A percentile compares a stretch with the other conserved stretches of the same genome.
These are phyloP conservation scores for Ascochyta clinopodiicola DNA, from an alignment of 2,329 filamentous ascomycete species.

Conservation along the genomic window DNA sequence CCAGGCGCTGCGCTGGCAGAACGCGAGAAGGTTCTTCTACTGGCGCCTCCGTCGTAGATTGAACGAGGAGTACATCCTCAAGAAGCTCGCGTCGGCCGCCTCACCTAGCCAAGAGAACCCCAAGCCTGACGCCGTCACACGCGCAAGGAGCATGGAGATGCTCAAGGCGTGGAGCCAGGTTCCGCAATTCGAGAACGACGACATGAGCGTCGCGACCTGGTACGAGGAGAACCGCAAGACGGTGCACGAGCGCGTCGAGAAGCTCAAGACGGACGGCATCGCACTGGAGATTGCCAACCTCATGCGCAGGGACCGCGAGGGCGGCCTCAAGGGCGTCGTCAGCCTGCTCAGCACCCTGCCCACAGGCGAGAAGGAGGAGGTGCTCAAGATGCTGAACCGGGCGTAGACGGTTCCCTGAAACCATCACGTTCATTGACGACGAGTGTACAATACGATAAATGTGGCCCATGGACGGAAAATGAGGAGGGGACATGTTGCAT, in stretches of 20 bases:
- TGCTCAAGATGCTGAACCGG: slow-evolving; percentile 65
- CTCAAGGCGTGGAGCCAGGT: slow-evolving; percentile 85
- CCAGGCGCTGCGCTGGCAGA: slow-evolving; percentile 80
- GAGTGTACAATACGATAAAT: slow-evolving; percentile 8
- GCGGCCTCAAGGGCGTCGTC: slow-evolving; percentile 82
- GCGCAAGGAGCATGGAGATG: slow-evolving; percentile 72
- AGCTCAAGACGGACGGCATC: slow-evolving; percentile 77
- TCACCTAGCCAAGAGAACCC: slow-evolving; percentile 50
- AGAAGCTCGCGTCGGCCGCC: slow-evolving; percentile 71
- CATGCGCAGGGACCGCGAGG: slow-evolving; percentile 69
- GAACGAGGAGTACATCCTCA: slow-evolving; percentile 96
- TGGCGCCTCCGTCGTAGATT: slow-evolving; percentile 96
- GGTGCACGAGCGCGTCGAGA: slow-evolving; percentile 83
- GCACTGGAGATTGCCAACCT: slow-evolving; percentile 73
- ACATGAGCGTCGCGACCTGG: slow-evolving; percentile 87
- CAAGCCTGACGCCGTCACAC: slow-evolving; percentile 54
- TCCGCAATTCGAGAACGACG: slow-evolving; percentile 76
- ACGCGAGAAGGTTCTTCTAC: slow-evolving; percentile 97
- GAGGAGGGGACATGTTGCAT: neutral
- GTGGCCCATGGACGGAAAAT: neutral
- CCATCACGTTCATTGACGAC: neutral
- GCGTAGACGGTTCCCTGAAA: slow-evolving; percentile 36
- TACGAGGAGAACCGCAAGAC: slow-evolving; percentile 92
- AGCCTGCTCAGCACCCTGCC: slow-evolving; percentile 87
- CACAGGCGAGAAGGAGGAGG: slow-evolving; percentile 83